phyloP scores from a whole-genome alignment of 1,284 basidiomycete genomes.

The Stygiomarasmius scandens region DNA sequence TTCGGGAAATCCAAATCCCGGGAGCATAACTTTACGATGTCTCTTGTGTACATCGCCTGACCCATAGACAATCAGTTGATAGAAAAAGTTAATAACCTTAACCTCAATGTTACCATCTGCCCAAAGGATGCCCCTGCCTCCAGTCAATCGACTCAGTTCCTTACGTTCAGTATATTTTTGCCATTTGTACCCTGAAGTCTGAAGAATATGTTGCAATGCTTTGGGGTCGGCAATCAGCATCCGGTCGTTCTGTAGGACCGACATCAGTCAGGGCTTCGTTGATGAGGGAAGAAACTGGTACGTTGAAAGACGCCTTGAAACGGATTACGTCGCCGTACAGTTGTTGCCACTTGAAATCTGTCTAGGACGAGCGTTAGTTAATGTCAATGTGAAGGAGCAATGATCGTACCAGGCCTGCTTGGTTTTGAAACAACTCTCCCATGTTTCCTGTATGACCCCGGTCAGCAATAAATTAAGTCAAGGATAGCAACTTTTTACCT shows the following conservation, averaged over 20 bases:
- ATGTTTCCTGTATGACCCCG: constrained; percentile 6
- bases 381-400: neutral
- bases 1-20: constrained; percentile 44
- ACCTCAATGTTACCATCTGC: constrained; percentile 38
- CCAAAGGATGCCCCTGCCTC: constrained; percentile 40
- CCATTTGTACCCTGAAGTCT: constrained; percentile 41
- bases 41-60: constrained; percentile 47
- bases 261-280: neutral
- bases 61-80: neutral
- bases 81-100: neutral
- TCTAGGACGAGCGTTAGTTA: neutral
- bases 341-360: constrained; percentile 16
- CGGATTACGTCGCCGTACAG: constrained; percentile 10
- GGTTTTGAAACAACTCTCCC: constrained; percentile 7
- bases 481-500: constrained; percentile 1
- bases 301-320: constrained; percentile 11
- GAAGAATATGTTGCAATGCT: constrained; percentile 43
- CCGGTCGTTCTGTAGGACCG: constrained; percentile 2
- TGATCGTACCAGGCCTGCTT: constrained; percentile 5
- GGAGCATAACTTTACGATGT: constrained; percentile 45
- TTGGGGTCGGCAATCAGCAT: constrained; percentile 38
- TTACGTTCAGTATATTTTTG: constrained; percentile 37
- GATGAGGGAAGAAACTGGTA: neutral
- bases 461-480: too few species aligned
- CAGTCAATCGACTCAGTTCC: constrained; percentile 30